Evolutionary conservation across 257 asterid genomes (phyloP), one percentile per base, ranked within the genome.

Genomic region (Plantago ovata): DNA sequence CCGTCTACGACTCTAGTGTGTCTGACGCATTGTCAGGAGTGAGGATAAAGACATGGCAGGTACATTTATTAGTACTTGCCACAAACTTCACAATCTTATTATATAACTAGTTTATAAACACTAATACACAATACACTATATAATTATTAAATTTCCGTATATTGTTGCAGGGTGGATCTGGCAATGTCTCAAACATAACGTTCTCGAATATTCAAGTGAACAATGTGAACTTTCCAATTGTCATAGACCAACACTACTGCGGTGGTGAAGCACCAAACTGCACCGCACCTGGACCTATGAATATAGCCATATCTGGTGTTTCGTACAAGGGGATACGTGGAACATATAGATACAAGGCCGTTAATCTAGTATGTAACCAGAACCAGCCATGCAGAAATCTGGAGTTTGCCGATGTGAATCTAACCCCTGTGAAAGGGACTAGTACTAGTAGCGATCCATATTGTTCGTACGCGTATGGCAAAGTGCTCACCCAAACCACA

Each of bases 21-120:
- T 10, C 14, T 4, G 32, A 69, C 48, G 18, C 79, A 9, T 9
- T 49, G 28, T 64, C 38, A 0, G 79, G 79, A 36, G 72, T 73
- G 2, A 24, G 75, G 15, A 73, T 73, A n/a, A 68, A 60, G 21
- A 60, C 65, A 3, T 60, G 33, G 32, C 20, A 28, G 57, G 65
- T 60, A 60, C 7, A n/a, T 53, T 61, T 22, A 38, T 36, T n/a
- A n/a, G n/a, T n/a, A n/a, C n/a, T n/a, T n/a, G n/a, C n/a, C n/a
- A n/a, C n/a, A n/a, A n/a, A n/a, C n/a, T n/a, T n/a, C n/a, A n/a
- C n/a, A n/a, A n/a, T n/a, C n/a, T n/a, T n/a, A n/a, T n/a, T n/a
- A n/a, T n/a, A 60, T 19, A 11, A 44, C 9, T 45, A 60, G 13
- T 21, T 10, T 22, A 28, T 19, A 11, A 22, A 33, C n/a, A n/a